Conservation (phyloP, 495 filamentous ascomycete genomes). For the Lasiosphaeriaceae sp. region DNA sequence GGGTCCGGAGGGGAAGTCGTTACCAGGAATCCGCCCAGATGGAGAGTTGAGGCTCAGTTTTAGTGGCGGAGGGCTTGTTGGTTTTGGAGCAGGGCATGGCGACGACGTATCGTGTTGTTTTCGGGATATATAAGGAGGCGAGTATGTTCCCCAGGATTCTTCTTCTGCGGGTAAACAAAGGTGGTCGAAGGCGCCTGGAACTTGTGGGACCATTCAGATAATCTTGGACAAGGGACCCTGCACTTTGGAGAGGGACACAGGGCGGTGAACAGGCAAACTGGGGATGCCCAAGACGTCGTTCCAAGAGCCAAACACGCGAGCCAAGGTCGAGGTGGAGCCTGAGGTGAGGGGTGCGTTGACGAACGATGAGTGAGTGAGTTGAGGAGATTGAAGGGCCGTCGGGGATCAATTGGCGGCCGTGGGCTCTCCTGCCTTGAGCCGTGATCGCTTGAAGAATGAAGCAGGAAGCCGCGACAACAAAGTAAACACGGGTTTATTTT, state of each 20-base stretch:
- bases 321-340: constrained; percentile 15
- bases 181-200: constrained; percentile 9
- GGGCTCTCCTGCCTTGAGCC: constrained; percentile 9
- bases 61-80: constrained; percentile 14
- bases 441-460: background rate
- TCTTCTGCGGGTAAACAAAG: background rate
- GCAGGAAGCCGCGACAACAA: constrained; percentile 4
- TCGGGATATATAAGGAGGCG: background rate
- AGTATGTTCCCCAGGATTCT: background rate
- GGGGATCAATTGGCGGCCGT: constrained; percentile 21
- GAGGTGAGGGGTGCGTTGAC: constrained; percentile 15
- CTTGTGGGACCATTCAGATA: constrained; percentile 10
- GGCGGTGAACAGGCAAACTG: constrained; percentile 11
- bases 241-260: constrained; percentile 9
- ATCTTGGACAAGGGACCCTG: constrained; percentile 18
- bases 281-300: constrained; percentile 1
- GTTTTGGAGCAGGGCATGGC: constrained; percentile 29
- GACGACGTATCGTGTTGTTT: constrained; percentile 10
- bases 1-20: constrained; percentile 7
- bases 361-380: constrained; percentile 11
- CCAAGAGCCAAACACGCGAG: background rate
- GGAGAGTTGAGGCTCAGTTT: constrained; percentile 28
- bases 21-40: constrained; percentile 16
- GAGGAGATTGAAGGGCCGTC: constrained; percentile 13
- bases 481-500: constrained; percentile 12